Evolutionary conservation across 108 stramenopile species (phyloP), one percentile per base, ranked within the genome.

Genomic region (Pseudonitzschia multiseries): DNA sequence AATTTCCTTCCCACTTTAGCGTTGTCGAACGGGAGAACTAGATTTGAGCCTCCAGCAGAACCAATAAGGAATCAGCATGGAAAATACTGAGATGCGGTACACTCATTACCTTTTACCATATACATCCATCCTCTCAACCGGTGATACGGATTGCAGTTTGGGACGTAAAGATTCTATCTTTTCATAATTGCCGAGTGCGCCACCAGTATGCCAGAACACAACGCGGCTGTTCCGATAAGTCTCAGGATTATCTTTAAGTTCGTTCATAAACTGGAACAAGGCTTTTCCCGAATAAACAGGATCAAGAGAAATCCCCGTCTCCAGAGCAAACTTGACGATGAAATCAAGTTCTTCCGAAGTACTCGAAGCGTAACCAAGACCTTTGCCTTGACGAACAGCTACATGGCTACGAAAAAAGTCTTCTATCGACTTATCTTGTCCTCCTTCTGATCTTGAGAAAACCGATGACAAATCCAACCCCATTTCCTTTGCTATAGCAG

Each of bases 201-300:
- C 96, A 56, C 96, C 96, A 4, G 96, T 97, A 54, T 97, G 96
- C 89, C 91, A 92, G 81, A 94, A 97, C 32, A 97, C 68, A 62
- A 96, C 78, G 18, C 80, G 90, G 27, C 78, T 81, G 48, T 79
- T 77, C 42, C 83, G 72, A 60, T 81, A 85, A 15, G 68, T 36
- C 51, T 83, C 74, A 9, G 54, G 50, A 69, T 62, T 44, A n/a
- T 36, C 59, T n/a, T 74, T 62, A 57, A 84, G 69, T 13, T 79
- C 76, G 57, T 87, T 77, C 32, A 91, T 57, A 68, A 93, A 94
- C 43, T 86, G 65, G 74, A 87, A 95, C 70, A 97, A 65, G 10
- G 93, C 93, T 72, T 97, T 97, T 15, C 96, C 96, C 6, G 88
- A 83, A 65, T 95, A 97, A 13, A 95, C 93, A 1, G 96, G 92